A percentile compares a stretch with the other conserved stretches of the same genome.
These are phyloP conservation scores for Exophiala xenobiotica DNA, from an alignment of 2,329 filamentous ascomycete species.

Conservation along the genomic window DNA sequence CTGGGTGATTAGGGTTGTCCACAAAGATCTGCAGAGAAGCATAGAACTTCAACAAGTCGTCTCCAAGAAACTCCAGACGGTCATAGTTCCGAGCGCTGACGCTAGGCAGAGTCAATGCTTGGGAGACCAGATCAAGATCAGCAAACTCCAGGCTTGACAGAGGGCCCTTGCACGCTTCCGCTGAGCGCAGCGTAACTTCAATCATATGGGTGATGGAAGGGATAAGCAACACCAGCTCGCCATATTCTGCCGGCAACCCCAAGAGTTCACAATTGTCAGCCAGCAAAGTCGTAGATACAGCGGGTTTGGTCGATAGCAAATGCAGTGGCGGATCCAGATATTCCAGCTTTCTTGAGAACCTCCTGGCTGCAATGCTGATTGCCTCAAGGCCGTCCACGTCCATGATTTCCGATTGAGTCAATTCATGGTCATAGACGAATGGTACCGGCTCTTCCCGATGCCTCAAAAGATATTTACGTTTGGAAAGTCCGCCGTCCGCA, in stretches of 20 bases:
- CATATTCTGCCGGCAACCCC: constrained; percentile 24
- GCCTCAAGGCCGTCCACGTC: neutral
- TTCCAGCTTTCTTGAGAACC: constrained; percentile 36
- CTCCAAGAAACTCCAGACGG: constrained; percentile 81
- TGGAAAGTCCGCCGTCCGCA: neutral
- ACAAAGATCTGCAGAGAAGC: constrained; percentile 65
- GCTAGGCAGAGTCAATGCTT: constrained; percentile 19
- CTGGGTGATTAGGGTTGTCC: constrained; percentile 65
- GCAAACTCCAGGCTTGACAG: constrained; percentile 13
- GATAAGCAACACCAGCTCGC: constrained; percentile 18
- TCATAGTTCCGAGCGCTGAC: constrained; percentile 63
- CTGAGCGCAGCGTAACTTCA: constrained; percentile 19
- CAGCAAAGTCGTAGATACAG: neutral
- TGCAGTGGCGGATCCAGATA: constrained; percentile 34
- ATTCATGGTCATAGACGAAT: constrained; percentile 5
- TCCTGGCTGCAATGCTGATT: constrained; percentile 22
- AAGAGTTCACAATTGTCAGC: constrained; percentile 22
- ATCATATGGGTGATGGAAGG: constrained; percentile 29
- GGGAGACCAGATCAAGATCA: constrained; percentile 13
- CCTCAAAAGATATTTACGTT: constrained; percentile 12
- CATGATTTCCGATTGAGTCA: neutral
- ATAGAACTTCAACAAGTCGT: constrained; percentile 75
- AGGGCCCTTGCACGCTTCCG: constrained; percentile 16
- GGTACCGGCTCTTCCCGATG: constrained; percentile 1
- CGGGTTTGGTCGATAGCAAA: neutral